These are phyloP conservation scores for Oehlia diaphana DNA, from an alignment of 192 early-diverging fungal species.

Conservation along the genomic window DNA sequence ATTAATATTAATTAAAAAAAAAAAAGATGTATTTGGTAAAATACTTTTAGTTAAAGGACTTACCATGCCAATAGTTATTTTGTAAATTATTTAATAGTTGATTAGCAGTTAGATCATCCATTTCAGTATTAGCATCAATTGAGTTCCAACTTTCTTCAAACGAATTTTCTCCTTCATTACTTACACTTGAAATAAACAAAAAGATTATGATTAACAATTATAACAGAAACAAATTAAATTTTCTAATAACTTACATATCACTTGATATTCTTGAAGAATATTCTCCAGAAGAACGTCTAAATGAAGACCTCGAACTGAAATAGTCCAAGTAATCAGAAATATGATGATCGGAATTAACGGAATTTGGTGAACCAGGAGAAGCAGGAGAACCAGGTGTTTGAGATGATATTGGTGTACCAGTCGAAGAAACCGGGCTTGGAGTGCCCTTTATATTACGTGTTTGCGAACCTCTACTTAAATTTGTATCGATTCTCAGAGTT, in stretches of 20 bases:
- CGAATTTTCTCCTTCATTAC: background rate
- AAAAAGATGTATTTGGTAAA: background rate
- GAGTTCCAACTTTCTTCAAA: background rate
- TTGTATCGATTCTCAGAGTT: slow-evolving; percentile 15
- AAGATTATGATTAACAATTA: background rate
- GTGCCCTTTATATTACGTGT: background rate
- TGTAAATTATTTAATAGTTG: slow-evolving; percentile 24
- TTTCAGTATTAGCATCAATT: slow-evolving; percentile 30
- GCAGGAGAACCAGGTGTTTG: background rate
- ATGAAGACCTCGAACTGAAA: background rate
- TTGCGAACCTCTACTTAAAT: background rate
- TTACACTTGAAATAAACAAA: background rate
- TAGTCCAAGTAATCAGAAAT: slow-evolving; percentile 8
- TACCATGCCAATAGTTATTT: slow-evolving; percentile 34
- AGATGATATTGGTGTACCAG: background rate
- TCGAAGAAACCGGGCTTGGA: background rate
- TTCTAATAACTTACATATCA: slow-evolving; percentile 5
- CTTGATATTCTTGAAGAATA: slow-evolving; percentile 9
- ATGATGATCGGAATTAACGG: background rate
- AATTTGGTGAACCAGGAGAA: slow-evolving; percentile 2
- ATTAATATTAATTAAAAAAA: background rate
- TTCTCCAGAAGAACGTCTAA: slow-evolving; percentile 22
- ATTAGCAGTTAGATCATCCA: slow-evolving; percentile 33
- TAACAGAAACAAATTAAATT: background rate
- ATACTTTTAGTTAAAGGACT: background rate